Conservation (phyloP, 179 eudicot genomes). For the Gypsophila paniculata region DNA sequence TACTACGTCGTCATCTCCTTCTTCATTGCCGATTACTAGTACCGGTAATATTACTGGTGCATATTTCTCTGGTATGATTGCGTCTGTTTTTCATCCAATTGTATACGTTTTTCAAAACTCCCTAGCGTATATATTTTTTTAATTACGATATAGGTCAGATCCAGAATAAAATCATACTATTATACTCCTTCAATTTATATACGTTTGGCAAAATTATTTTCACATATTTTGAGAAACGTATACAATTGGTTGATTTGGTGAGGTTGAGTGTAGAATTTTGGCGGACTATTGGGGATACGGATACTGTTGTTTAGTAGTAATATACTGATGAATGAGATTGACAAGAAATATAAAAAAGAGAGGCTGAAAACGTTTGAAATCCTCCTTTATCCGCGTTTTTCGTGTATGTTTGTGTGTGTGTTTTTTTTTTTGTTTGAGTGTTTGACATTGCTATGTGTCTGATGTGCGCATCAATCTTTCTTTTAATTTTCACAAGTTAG, state of each 20-base stretch:
- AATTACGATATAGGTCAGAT: not conserved
- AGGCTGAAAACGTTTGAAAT: constrained; percentile 2
- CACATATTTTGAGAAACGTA: too few relatives aligned
- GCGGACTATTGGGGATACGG: constrained; percentile 24
- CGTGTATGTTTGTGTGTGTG: not conserved
- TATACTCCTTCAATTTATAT: too few relatives aligned
- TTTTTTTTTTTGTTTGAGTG: not conserved
- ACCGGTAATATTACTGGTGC: constrained; percentile 16
- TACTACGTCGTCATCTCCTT: constrained; percentile 17
- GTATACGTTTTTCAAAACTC: too few relatives aligned
- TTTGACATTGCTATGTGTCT: not conserved
- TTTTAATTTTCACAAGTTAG: too few relatives aligned
- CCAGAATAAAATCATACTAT: too few relatives aligned
- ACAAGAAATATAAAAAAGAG: constrained; percentile 19
- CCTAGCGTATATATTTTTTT: too few relatives aligned
- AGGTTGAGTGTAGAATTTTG: not conserved
- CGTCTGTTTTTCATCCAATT: too few relatives aligned
- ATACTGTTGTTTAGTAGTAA: constrained; percentile 38
- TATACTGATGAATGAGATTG: constrained; percentile 33
- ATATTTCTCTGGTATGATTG: constrained; percentile 25
- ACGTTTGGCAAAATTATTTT: too few relatives aligned
- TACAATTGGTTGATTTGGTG: too few relatives aligned
- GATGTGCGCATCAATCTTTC: not conserved
- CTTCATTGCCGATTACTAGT: constrained; percentile 30
- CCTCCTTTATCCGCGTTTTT: constrained; percentile 12